A percentile compares a stretch with the other conserved stretches of the same genome.
Conservation (phyloP, 2,329 filamentous ascomycete species). For the Rutstroemia sp. region DNA sequence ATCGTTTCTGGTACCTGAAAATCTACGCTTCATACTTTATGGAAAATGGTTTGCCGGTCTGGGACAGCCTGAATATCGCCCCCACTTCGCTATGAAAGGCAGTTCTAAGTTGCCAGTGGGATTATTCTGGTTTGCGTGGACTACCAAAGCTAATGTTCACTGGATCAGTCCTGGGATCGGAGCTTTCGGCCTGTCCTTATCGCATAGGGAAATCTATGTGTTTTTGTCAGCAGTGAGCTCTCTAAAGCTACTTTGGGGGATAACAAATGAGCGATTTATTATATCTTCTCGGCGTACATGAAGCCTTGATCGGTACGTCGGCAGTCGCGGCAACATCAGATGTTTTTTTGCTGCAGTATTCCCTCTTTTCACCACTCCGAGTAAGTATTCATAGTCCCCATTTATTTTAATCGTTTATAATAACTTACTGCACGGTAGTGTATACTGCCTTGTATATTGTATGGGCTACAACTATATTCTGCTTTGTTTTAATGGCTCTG, state of each 20-base stretch:
- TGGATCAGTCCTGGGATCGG: slow-evolving; percentile 45
- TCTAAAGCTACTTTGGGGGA: neutral
- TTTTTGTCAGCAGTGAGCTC: slow-evolving; percentile 35
- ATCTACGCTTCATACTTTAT: slow-evolving; percentile 44
- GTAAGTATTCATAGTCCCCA: neutral
- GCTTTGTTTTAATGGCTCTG: slow-evolving; percentile 39
- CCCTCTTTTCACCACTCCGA: slow-evolving; percentile 52
- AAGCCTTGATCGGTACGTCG: slow-evolving; percentile 46
- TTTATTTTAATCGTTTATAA: neutral
- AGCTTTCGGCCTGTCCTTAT: slow-evolving; percentile 39
- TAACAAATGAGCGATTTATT: slow-evolving; percentile 32
- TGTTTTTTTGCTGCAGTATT: slow-evolving; percentile 51
- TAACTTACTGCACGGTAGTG: slow-evolving; percentile 15
- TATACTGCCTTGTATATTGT: slow-evolving; percentile 31
- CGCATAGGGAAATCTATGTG: slow-evolving; percentile 50
- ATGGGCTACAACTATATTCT: slow-evolving; percentile 32
- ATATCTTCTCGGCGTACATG: slow-evolving; percentile 50
- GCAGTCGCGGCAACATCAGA: slow-evolving; percentile 51
- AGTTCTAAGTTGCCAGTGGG: slow-evolving; percentile 41
- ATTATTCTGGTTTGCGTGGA: slow-evolving; percentile 55
- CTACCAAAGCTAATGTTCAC: slow-evolving; percentile 33
- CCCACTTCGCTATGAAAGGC: slow-evolving; percentile 26
- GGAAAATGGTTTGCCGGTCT: slow-evolving; percentile 30
- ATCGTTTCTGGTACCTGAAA: slow-evolving; percentile 20
- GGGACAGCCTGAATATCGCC: neutral